Conservation (phyloP, 345 rosid species). For the Lumnitzera littorea region DNA sequence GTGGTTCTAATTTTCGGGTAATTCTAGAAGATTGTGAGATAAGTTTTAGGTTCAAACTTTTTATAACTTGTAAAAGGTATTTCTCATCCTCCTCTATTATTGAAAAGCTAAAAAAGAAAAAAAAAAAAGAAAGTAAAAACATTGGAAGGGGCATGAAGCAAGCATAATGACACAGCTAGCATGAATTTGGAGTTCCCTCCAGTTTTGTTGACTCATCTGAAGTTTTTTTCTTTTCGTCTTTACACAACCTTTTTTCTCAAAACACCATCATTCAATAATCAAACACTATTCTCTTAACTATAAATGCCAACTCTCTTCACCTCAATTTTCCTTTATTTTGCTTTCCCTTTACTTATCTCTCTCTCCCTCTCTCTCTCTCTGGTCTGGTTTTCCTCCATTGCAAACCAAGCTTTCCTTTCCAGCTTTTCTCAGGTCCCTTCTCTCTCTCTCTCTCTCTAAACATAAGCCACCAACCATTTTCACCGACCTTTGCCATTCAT, state of each 20-base stretch:
- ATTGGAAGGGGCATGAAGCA: too few relatives aligned
- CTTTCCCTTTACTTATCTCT: conserved; percentile 33
- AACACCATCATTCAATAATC: not conserved
- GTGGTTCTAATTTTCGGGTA: too few relatives aligned
- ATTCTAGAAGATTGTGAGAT: too few relatives aligned
- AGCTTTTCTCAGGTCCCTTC: conserved; percentile 24
- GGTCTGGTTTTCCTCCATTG: conserved; percentile 67
- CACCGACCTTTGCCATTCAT: conserved; percentile 20
- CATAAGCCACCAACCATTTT: conserved; percentile 45
- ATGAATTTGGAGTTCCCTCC: too few relatives aligned
- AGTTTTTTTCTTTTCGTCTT: not conserved
- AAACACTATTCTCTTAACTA: conserved; percentile 13
- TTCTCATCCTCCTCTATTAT: too few relatives aligned
- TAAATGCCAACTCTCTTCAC: conserved; percentile 34
- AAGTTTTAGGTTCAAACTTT: too few relatives aligned
- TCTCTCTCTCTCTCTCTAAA: conserved; percentile 9
- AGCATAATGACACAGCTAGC: too few relatives aligned
- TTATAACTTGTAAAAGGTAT: too few relatives aligned
- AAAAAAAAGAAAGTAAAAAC: too few relatives aligned
- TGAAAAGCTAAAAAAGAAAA: too few relatives aligned
- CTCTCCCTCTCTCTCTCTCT: conserved; percentile 5
- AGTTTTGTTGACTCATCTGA: not conserved
- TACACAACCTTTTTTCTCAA: not conserved
- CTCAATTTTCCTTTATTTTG: conserved; percentile 17
- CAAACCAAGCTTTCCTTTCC: conserved; percentile 74